Conservation (phyloP, 75 land plant genomes). For the Picea sitchensis region DNA sequence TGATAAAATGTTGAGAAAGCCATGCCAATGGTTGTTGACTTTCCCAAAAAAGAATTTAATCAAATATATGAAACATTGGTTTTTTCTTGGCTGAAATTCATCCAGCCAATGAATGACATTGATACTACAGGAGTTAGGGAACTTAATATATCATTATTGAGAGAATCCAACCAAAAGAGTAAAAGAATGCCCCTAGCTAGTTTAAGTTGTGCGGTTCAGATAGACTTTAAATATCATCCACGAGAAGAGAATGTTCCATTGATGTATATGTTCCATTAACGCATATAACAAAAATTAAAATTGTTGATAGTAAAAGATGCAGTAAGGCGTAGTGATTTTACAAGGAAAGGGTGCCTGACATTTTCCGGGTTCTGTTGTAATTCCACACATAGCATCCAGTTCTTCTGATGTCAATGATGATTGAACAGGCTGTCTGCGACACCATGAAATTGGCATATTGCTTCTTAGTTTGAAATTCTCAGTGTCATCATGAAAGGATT, state of each 20-base stretch:
- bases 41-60: too few relatives aligned
- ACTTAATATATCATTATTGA: neutral
- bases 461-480: neutral
- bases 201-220: neutral
- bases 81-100: too few relatives aligned
- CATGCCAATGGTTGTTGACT: too few relatives aligned
- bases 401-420: slow-evolving; percentile 5
- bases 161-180: neutral
- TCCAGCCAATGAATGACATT: too few relatives aligned
- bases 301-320: neutral
- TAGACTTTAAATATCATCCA: neutral
- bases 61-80: too few relatives aligned
- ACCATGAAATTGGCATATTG: neutral
- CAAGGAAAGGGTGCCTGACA: slow-evolving; percentile 13
- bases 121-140: neutral
- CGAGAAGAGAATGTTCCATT: neutral
- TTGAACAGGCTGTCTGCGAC: slow-evolving; percentile 30
- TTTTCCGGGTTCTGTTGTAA: slow-evolving; percentile 5
- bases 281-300: neutral
- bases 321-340: slow-evolving; percentile 8
- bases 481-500: neutral
- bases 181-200: neutral
- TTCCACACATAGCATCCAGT: slow-evolving; percentile 13
- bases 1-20: too few relatives aligned
- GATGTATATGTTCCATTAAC: neutral